Conservation (phyloP, 148 eudicot genomes). For the Bassia scoparia region DNA sequence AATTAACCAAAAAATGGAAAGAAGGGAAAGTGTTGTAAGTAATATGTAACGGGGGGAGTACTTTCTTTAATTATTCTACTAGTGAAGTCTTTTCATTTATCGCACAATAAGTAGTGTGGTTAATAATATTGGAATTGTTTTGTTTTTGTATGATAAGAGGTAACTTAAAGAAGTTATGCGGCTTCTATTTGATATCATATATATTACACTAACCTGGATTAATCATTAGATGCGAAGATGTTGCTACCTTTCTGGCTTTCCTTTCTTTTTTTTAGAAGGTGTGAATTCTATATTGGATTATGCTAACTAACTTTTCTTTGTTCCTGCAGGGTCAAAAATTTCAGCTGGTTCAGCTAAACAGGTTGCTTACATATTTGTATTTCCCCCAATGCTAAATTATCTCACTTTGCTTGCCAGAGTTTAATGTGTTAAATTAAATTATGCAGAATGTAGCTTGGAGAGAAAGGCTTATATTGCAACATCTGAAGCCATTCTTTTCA, state of each 20-base stretch:
- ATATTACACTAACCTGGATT: neutral
- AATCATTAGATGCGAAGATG: neutral
- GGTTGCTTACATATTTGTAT: constrained; percentile 34
- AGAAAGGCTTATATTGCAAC: constrained; percentile 61
- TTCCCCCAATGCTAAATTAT: neutral
- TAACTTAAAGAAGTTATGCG: no score
- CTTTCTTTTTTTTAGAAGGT: no score
- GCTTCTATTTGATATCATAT: no score
- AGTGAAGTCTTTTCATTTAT: no score
- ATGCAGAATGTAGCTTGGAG: constrained; percentile 76
- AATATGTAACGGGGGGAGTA: no score
- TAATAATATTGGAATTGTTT: no score
- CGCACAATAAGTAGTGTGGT: no score
- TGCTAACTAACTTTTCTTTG: constrained; percentile 11
- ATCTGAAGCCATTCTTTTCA: constrained; percentile 66
- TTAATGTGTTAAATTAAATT: constrained; percentile 13
- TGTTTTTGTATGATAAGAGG: no score
- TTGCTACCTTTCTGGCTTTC: neutral
- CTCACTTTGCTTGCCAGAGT: neutral
- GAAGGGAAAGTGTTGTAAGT: no score
- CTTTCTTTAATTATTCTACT: no score
- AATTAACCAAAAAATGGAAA: no score
- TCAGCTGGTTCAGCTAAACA: constrained; percentile 35
- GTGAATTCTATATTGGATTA: neutral
- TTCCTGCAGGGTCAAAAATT: constrained; percentile 44